These are phyloP conservation scores for Trifolium dubium DNA, from an alignment of 306 rosid species.

Conservation along the genomic window DNA sequence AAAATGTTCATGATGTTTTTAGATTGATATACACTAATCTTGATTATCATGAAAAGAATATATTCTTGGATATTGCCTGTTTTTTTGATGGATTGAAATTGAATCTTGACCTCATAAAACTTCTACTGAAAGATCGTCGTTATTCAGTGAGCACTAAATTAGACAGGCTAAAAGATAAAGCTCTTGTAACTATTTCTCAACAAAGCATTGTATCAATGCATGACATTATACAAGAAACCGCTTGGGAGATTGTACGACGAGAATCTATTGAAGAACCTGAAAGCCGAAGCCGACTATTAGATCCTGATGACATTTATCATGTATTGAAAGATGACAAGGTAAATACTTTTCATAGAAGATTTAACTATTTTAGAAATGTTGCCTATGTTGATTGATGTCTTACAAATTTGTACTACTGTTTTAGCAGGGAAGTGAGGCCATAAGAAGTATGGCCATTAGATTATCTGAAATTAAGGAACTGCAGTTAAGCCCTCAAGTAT, in stretches of 20 bases:
- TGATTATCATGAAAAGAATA: neutral
- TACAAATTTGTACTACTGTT: neutral
- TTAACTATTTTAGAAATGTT: neutral
- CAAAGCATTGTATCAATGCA: neutral
- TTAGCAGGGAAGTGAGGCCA: slow-evolving; percentile 2
- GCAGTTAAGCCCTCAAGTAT: neutral
- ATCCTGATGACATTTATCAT: slow-evolving; percentile 12
- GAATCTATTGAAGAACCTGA: slow-evolving; percentile 6
- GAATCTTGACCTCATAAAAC: neutral
- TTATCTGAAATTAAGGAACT: slow-evolving; percentile 1
- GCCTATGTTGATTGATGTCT: neutral
- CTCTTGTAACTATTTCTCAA: slow-evolving; percentile 7
- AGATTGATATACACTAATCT: slow-evolving; percentile 2
- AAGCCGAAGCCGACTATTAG: slow-evolving; percentile 1
- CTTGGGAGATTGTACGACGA: neutral
- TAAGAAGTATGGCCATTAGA: neutral
- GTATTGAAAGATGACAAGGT: slow-evolving; percentile 19
- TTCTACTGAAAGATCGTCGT: slow-evolving; percentile 16
- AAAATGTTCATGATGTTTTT: neutral
- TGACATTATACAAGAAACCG: slow-evolving; percentile 13
- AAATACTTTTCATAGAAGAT: neutral
- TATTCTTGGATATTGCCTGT: slow-evolving; percentile 25
- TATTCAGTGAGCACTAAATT: neutral
- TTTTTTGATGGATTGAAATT: slow-evolving; percentile 20
- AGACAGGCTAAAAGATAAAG: slow-evolving; percentile 7